A percentile compares a stretch with the other conserved stretches of the same genome.
These are phyloP conservation scores for Sporisorium sorghi DNA, from an alignment of 1,284 basidiomycete genomes.

Conservation along the genomic window DNA sequence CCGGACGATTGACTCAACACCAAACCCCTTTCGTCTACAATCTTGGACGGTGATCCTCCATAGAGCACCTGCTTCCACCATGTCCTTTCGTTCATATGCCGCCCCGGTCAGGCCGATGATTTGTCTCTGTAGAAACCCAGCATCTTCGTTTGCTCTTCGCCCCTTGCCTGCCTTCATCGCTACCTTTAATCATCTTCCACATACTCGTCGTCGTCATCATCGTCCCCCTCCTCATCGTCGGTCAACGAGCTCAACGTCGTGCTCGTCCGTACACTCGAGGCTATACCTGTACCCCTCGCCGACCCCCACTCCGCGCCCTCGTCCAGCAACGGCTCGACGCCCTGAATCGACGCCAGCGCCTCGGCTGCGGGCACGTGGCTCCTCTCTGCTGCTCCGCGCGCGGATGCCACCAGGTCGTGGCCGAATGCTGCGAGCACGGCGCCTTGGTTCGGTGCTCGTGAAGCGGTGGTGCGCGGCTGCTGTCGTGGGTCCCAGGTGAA, in stretches of 20 bases:
- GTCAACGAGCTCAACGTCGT: background rate
- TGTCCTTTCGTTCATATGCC: no score
- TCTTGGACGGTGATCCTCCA: no score
- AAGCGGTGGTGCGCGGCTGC: background rate
- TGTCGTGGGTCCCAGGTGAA: background rate
- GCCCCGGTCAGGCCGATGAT: no score
- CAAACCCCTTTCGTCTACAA: no score
- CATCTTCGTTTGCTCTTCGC: no score
- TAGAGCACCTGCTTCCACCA: no score
- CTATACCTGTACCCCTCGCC: background rate
- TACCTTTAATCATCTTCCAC: background rate
- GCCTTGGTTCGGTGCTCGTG: background rate
- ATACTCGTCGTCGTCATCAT: background rate
- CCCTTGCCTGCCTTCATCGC: no score
- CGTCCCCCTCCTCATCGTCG: background rate
- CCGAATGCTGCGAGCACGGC: background rate
- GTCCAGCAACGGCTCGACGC: conserved; percentile 15
- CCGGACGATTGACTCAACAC: no score
- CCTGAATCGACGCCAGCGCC: conserved; percentile 24
- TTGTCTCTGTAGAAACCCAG: no score
- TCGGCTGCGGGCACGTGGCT: background rate
- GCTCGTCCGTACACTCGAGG: background rate
- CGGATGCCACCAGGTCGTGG: background rate
- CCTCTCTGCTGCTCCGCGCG: background rate
- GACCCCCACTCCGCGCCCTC: background rate